These are phyloP conservation scores for Polyplosphaeria fusca DNA, from an alignment of 495 filamentous ascomycete genomes.

Conservation along the genomic window DNA sequence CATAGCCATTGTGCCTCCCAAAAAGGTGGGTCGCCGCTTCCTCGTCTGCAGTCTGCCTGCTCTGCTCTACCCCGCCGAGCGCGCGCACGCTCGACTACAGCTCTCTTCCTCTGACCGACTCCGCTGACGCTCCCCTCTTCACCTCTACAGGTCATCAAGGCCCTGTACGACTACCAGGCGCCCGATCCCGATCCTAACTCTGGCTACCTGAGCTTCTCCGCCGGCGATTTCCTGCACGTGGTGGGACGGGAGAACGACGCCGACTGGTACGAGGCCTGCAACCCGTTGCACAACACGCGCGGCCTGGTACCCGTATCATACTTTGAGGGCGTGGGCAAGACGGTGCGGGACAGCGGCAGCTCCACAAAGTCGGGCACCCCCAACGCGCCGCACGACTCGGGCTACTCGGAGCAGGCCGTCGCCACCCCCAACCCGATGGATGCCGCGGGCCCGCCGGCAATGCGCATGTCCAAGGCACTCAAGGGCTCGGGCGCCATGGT, in stretches of 20 bases:
- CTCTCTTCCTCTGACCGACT: slow-evolving; percentile 17
- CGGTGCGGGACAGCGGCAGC: slow-evolving; percentile 78
- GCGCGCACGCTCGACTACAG: slow-evolving; percentile 10
- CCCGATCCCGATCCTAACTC: slow-evolving; percentile 46
- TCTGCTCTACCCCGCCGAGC: slow-evolving; percentile 16
- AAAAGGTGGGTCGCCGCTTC: slow-evolving; percentile 66
- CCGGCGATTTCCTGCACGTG: slow-evolving; percentile 98
- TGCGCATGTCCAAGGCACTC: slow-evolving; percentile 52
- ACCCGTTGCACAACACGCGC: slow-evolving; percentile 83
- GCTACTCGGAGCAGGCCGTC: slow-evolving; percentile 63
- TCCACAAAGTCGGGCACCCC: slow-evolving; percentile 57
- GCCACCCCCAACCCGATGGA: slow-evolving; percentile 34
- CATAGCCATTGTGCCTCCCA: slow-evolving; percentile 92
- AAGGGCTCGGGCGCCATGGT: slow-evolving; percentile 80
- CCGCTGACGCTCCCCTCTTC: slow-evolving; percentile 33
- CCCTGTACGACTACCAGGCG: slow-evolving; percentile 85
- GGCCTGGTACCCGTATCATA: slow-evolving; percentile 90
- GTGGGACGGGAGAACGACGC: slow-evolving; percentile 91
- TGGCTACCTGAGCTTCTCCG: slow-evolving; percentile 84
- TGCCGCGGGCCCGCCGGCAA: slow-evolving; percentile 41
- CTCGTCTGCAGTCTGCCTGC: background rate
- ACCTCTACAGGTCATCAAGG: slow-evolving; percentile 79
- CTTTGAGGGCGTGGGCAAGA: slow-evolving; percentile 89
- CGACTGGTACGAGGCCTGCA: slow-evolving; percentile 99
- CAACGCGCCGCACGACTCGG: slow-evolving; percentile 61